Base-by-base conservation (phyloP, 257 asterid genomes). In the Penstemon eatonii region DNA sequence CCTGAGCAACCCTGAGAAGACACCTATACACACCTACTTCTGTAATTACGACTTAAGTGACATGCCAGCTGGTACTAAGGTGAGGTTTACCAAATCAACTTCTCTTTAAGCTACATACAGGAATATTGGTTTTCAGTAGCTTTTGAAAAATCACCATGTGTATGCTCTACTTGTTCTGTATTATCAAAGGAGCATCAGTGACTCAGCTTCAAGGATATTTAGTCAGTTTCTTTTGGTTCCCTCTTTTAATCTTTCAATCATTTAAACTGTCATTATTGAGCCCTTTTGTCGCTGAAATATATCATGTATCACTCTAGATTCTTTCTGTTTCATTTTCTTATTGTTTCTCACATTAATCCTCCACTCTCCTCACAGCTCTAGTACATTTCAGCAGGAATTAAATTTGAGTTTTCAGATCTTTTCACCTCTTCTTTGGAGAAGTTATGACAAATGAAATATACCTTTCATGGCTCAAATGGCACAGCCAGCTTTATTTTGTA, bases 21-120 rank as follows among this genome's bases (percentile, higher is more conserved):
- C 96, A 56, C 96, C 96, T 42, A 60, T 90, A 6, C 96, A 90
- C 67, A 84, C 96, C 45, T 87, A 80, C 86, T 83, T 87, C 47
- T 90, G 95, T 75, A 83, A 78, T 70, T 90, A 90, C 49, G 93
- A 90, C 69, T 81, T 90, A 69, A 88, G 88, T 75, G 96, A 90
- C 71, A 90, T 90, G 96, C 96, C 96, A 39, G 83, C 84, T 60
- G 95, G 96, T 66, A 84, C 93, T 46, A 90, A 90, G 93, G 96
- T 87, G 67, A 73, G 83, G 66, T 56, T 40, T 66, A 44, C 8
- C 38, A 56, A 45, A 56, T 55, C 51, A 49, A 19, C 42, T 45
- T 69, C 51, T 72, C 47, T 38, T 55, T 44, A 47, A 57, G 65
- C 41, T 37, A 45, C 3, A 51, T 33, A 6, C 40, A 38, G 8